phyloP scores from a whole-genome alignment of 106 monocot species.

The Apostasia ramifera region DNA sequence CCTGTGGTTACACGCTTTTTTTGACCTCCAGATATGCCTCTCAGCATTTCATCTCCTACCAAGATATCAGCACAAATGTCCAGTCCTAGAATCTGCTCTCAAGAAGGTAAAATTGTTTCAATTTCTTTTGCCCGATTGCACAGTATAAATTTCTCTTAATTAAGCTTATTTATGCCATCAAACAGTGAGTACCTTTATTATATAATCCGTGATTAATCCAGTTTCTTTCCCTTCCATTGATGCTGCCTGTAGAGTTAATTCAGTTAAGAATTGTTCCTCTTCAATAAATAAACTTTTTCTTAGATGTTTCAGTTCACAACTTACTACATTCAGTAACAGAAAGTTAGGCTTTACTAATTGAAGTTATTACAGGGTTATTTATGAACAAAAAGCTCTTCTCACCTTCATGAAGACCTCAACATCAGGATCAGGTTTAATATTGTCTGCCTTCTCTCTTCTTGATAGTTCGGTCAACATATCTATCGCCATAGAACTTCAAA shows the following conservation, averaged over 20 bases:
- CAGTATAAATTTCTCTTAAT: neutral
- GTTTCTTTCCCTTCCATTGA: constrained; percentile 37
- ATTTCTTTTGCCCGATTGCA: neutral
- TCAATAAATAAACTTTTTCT: neutral
- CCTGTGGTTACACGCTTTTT: constrained; percentile 53
- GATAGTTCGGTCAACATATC: constrained; percentile 23
- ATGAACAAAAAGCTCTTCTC: neutral
- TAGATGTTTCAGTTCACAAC: neutral
- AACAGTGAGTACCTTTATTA: constrained; percentile 33
- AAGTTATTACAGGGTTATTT: neutral
- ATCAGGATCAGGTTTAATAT: constrained; percentile 20
- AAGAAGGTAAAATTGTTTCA: neutral
- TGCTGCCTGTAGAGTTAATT: constrained; percentile 22
- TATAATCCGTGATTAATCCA: constrained; percentile 43
- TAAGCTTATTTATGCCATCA: neutral
- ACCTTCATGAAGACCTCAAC: constrained; percentile 29
- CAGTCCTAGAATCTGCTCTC: constrained; percentile 38
- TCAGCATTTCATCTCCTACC: constrained; percentile 50
- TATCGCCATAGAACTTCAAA: neutral
- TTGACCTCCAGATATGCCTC: constrained; percentile 62
- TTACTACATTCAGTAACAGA: neutral
- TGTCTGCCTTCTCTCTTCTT: constrained; percentile 24
- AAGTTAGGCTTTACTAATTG: neutral
- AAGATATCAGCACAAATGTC: constrained; percentile 49
- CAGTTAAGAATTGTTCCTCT: neutral